These are phyloP conservation scores for Rhodotorula glutinis DNA, from an alignment of 1,284 basidiomycete species.

Conservation along the genomic window DNA sequence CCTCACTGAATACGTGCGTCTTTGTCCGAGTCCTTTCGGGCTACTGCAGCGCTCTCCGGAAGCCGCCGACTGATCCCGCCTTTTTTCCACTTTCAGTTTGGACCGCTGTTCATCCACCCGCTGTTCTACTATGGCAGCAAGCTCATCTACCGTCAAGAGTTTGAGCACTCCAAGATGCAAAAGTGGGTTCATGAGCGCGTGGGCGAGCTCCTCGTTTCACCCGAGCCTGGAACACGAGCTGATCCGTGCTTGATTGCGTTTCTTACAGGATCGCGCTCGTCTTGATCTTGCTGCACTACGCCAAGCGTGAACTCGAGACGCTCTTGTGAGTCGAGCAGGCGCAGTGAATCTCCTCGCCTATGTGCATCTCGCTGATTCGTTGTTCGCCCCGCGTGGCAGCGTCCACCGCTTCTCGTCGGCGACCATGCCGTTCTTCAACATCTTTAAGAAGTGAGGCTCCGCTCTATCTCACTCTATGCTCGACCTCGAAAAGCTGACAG, in stretches of 20 bases:
- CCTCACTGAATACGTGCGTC: constrained; percentile 77
- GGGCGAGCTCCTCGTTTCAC: too few relatives aligned
- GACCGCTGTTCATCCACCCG: constrained; percentile 89
- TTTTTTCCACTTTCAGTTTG: constrained; percentile 56
- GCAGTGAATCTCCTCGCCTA: too few relatives aligned
- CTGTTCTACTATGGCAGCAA: constrained; percentile 68
- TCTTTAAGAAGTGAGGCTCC: constrained; percentile 80
- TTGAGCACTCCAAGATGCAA: constrained; percentile 73
- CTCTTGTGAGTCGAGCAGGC: constrained; percentile 62
- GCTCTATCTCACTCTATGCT: neutral
- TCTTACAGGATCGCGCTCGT: constrained; percentile 59
- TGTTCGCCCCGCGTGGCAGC: constrained; percentile 41
- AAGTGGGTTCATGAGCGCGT: too few relatives aligned
- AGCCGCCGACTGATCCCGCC: neutral
- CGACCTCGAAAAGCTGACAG: neutral
- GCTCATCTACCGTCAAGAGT: constrained; percentile 64
- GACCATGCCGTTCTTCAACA: constrained; percentile 84
- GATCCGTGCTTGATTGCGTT: neutral
- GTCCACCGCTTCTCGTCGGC: constrained; percentile 92
- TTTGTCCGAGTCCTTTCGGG: neutral
- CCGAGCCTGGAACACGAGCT: neutral
- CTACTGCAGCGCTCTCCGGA: too few relatives aligned
- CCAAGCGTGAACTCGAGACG: constrained; percentile 91
- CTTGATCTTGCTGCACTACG: constrained; percentile 79
- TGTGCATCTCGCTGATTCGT: neutral